These are phyloP conservation scores for Hevea brasiliensis DNA, from an alignment of 345 rosid genomes.

Conservation along the genomic window DNA sequence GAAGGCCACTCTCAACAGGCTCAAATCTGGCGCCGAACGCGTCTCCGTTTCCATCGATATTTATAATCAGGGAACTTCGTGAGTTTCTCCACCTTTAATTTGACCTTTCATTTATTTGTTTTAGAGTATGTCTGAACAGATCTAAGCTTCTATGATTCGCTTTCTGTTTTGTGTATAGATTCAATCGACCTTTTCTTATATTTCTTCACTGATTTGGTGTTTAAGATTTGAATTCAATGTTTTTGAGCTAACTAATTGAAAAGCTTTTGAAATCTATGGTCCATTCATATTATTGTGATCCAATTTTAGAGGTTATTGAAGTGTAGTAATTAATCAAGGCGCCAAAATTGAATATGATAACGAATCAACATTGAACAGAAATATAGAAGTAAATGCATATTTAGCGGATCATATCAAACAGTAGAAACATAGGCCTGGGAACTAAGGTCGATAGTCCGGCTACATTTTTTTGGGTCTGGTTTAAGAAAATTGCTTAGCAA, in stretches of 20 bases:
- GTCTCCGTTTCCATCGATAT: slow-evolving; percentile 79
- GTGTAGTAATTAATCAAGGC: not conserved
- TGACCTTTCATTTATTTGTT: not conserved
- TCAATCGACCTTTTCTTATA: not conserved
- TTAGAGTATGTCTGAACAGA: not conserved
- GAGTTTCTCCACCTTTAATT: slow-evolving; percentile 19
- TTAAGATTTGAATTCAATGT: not conserved
- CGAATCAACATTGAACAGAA: not conserved
- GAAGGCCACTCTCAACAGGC: slow-evolving; percentile 76
- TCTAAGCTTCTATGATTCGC: slow-evolving; percentile 1
- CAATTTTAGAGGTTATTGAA: too few relatives aligned
- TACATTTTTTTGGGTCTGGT: too few relatives aligned
- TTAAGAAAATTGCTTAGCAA: too few relatives aligned
- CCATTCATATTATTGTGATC: not conserved
- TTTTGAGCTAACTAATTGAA: too few relatives aligned
- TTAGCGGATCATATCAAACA: too few relatives aligned
- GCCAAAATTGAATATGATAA: not conserved
- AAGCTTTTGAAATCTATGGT: not conserved
- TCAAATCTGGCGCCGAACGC: slow-evolving; percentile 86
- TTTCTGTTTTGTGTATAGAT: not conserved
- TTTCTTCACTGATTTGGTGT: too few relatives aligned
- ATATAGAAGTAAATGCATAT: not conserved
- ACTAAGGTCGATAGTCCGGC: too few relatives aligned
- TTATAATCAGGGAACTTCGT: slow-evolving; percentile 95
- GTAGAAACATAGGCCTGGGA: too few relatives aligned